A percentile compares a stretch with the other conserved stretches of the same genome.
Evolutionary conservation across 345 rosid genomes (phyloP).

Genomic region (Geranium rotundifolium): DNA sequence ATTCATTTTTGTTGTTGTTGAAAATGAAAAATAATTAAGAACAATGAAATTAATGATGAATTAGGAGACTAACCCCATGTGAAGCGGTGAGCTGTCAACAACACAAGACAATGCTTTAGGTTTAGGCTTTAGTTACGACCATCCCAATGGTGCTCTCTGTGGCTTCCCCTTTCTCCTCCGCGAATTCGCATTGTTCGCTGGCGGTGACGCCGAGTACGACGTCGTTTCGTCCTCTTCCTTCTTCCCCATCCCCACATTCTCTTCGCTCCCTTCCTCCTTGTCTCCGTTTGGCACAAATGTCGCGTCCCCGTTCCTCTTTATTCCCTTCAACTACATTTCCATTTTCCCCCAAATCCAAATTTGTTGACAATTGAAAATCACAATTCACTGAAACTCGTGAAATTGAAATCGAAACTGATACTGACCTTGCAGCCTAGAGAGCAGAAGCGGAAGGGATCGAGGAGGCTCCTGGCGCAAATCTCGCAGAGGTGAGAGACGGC

Average conservation of each 20-base stretch:
- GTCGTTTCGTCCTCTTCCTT: not conserved
- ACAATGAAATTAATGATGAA: too few species aligned
- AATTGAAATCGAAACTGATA: not conserved
- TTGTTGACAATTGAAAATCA: not conserved
- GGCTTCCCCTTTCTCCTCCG: slow-evolving; percentile 39
- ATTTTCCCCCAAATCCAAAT: not conserved
- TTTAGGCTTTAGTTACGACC: not conserved
- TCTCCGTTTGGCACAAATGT: slow-evolving; percentile 8
- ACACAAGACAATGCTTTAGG: too few species aligned
- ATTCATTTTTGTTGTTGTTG: too few species aligned
- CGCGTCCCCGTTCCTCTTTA: slow-evolving; percentile 13
- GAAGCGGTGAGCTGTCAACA: not conserved
- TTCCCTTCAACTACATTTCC: slow-evolving; percentile 5
- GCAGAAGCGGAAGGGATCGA: slow-evolving; percentile 12
- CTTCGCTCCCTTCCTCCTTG: slow-evolving; percentile 9
- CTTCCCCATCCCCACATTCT: slow-evolving; percentile 10
- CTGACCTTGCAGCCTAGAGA: slow-evolving; percentile 15
- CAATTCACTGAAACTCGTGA: too few species aligned
- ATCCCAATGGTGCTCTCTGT: slow-evolving; percentile 31
- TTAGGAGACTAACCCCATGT: not conserved
- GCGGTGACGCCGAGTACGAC: slow-evolving; percentile 5
- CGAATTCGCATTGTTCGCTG: slow-evolving; percentile 14
- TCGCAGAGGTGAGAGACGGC: slow-evolving; percentile 8
- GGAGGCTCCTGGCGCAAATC: slow-evolving; percentile 8
- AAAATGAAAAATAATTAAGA: too few species aligned